Conservation (phyloP, 345 rosid species). For the Draba incana region DNA sequence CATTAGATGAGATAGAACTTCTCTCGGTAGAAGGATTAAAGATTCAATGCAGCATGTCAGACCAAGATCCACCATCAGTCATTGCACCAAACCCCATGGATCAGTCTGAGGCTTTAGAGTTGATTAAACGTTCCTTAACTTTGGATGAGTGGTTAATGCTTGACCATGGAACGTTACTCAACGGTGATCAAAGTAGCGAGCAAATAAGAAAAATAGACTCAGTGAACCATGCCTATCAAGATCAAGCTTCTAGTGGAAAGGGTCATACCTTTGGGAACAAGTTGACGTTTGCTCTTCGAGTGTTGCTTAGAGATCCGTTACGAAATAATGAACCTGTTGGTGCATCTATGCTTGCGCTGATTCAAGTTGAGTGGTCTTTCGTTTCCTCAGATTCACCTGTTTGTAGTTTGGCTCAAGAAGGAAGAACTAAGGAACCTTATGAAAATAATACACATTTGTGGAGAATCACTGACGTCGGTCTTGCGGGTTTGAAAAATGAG, state of each 20-base stretch:
- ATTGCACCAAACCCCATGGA: constrained; percentile 41
- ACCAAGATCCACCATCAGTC: constrained; percentile 57
- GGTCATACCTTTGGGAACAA: constrained; percentile 48
- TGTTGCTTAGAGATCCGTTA: constrained; percentile 71
- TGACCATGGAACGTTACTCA: constrained; percentile 44
- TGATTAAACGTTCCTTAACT: constrained; percentile 53
- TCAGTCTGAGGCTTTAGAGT: constrained; percentile 37
- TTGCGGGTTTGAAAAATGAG: constrained; percentile 60
- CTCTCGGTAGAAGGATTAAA: constrained; percentile 66
- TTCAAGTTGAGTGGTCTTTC: constrained; percentile 60
- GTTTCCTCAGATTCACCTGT: constrained; percentile 30
- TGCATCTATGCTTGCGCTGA: constrained; percentile 69
- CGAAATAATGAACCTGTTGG: constrained; percentile 73
- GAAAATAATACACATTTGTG: constrained; percentile 41
- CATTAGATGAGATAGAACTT: constrained; percentile 56
- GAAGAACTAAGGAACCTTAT: constrained; percentile 16
- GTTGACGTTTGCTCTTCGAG: constrained; percentile 55
- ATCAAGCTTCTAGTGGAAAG: constrained; percentile 38
- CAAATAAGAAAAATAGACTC: constrained; percentile 32
- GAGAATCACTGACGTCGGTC: constrained; percentile 54
- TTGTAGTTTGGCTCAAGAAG: constrained; percentile 30
- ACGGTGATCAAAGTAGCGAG: constrained; percentile 46
- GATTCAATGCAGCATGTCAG: constrained; percentile 69
- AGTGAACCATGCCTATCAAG: constrained; percentile 27
- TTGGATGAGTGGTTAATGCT: constrained; percentile 71